These are phyloP conservation scores for sunflower (Helianthus annuus) DNA, from an alignment of 129 eudicot species.

Conservation along the genomic window HanXRQr2.0-SUNRISE NC_035439.2:89793113-89793612, in stretches of 20 bases:
- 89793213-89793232: slow-evolving; percentile 8
- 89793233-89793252: slow-evolving; percentile 5
- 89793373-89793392: slow-evolving; percentile 20
- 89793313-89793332: slow-evolving; percentile 5
- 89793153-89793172: not conserved
- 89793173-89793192: not conserved
- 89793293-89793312: slow-evolving; percentile 18
- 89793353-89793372: slow-evolving; percentile 10
- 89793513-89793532: not conserved
- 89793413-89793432: slow-evolving; percentile 24
- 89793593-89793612: slow-evolving; percentile 16
- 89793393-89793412: slow-evolving; percentile 28
- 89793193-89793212: slow-evolving; percentile 13
- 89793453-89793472: slow-evolving; percentile 8
- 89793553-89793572: not conserved
- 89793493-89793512: slow-evolving; percentile 9
- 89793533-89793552: slow-evolving; percentile 1
- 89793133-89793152: no score
- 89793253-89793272: slow-evolving; percentile 20
- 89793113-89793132: no score
- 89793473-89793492: not conserved
- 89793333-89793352: slow-evolving; percentile 1
- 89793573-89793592: not conserved
- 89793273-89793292: slow-evolving; percentile 15
- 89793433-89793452: slow-evolving; percentile 18